Conservation (phyloP, 2,329 filamentous ascomycete genomes). For the Hypoxylon sp. region DNA sequence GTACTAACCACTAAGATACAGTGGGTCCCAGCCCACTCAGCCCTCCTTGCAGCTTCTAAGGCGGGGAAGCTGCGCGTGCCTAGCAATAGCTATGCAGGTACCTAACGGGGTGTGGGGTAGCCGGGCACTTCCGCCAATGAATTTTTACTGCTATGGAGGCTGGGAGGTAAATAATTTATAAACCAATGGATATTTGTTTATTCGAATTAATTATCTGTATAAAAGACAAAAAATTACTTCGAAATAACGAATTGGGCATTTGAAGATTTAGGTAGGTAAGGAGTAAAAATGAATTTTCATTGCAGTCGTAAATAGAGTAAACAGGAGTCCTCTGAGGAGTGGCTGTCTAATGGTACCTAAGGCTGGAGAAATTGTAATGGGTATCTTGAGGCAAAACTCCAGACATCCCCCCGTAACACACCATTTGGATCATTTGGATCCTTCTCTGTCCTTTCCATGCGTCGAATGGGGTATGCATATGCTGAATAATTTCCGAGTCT, state of each 20-base stretch:
- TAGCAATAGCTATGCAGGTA: conserved; percentile 34
- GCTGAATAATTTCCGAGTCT: conserved; percentile 30
- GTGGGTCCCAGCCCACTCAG: conserved; percentile 15
- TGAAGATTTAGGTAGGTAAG: no score
- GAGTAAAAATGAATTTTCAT: conserved; percentile 20
- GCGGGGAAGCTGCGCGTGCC: conserved; percentile 32
- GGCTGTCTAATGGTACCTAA: conserved; percentile 35
- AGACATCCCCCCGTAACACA: conserved; percentile 42
- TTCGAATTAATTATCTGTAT: no score
- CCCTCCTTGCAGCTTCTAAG: conserved; percentile 31
- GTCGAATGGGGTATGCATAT: conserved; percentile 25
- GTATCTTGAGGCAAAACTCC: conserved; percentile 51
- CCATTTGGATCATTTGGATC: conserved; percentile 31
- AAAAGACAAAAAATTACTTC: no score
- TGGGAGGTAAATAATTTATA: not conserved
- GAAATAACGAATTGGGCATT: no score
- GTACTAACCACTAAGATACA: conserved; percentile 17
- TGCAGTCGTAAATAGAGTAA: conserved; percentile 35
- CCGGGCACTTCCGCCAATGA: conserved; percentile 16
- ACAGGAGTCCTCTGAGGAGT: conserved; percentile 32
- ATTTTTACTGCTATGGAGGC: not conserved
- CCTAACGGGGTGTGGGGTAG: conserved; percentile 37
- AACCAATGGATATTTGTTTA: no score
- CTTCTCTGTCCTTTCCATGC: conserved; percentile 33
- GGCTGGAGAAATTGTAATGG: conserved; percentile 46